Evolutionary conservation across 2,329 filamentous ascomycete species (phyloP).

Genomic region (Verticillium klebahnii): DNA sequence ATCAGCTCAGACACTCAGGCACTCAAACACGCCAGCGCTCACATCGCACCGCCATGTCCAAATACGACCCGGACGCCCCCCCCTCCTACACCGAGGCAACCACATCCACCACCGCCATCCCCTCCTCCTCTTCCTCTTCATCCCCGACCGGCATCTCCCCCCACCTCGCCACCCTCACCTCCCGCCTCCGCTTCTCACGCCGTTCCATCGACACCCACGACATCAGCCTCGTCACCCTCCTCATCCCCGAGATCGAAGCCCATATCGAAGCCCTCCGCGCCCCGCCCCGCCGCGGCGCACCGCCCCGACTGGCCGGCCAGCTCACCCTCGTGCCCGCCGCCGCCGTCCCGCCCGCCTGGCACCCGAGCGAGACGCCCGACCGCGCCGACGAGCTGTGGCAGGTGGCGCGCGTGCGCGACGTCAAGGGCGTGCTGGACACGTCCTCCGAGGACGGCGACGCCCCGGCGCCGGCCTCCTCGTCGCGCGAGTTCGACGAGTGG

Average conservation of each 20-base stretch:
- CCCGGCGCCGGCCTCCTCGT: background rate
- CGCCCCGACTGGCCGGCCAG: conserved; percentile 29
- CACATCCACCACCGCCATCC: conserved; percentile 13
- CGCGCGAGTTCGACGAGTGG: conserved; percentile 38
- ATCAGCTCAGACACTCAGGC: background rate
- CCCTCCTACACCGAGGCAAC: conserved; percentile 6
- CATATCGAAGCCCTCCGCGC: conserved; percentile 36
- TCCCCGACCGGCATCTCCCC: conserved; percentile 16
- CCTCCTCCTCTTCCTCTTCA: conserved; percentile 22
- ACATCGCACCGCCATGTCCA: background rate
- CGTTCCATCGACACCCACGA: conserved; percentile 29
- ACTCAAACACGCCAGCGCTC: too few species aligned
- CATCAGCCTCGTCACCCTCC: conserved; percentile 28
- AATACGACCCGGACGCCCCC: background rate
- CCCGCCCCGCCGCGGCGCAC: conserved; percentile 27
- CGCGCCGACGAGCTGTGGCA: conserved; percentile 23
- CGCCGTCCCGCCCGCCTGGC: conserved; percentile 32
- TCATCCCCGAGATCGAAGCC: conserved; percentile 35
- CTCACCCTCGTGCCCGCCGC: conserved; percentile 39
- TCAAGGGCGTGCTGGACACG: background rate
- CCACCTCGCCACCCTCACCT: conserved; percentile 31
- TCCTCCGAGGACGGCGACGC: background rate
- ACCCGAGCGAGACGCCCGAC: conserved; percentile 26
- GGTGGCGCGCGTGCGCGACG: conserved; percentile 23
- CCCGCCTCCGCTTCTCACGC: conserved; percentile 24